A percentile compares a stretch with the other conserved stretches of the same genome.
Evolutionary conservation across 192 early-diverging fungal species (phyloP).

Genomic region (Umbelopsis isabellina): DNA sequence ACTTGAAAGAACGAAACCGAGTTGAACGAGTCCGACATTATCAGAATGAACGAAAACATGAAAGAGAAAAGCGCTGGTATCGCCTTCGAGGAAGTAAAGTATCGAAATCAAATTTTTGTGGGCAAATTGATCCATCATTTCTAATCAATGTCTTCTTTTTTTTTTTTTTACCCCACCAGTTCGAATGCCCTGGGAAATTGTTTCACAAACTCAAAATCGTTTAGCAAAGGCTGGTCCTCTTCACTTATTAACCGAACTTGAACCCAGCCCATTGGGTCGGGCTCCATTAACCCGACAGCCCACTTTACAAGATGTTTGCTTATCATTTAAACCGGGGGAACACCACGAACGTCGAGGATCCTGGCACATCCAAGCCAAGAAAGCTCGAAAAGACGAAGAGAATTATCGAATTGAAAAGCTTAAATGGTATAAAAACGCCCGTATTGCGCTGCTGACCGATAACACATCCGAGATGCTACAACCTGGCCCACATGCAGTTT

Average conservation of each 20-base stretch:
- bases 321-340: slow-evolving; percentile 11
- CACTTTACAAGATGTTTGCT: slow-evolving; percentile 9
- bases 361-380: slow-evolving; percentile 13
- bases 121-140: neutral
- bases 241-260: neutral
- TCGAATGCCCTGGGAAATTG: slow-evolving; percentile 16
- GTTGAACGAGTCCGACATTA: slow-evolving; percentile 20
- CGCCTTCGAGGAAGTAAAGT: slow-evolving; percentile 26
- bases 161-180: neutral
- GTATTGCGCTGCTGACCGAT: slow-evolving; percentile 1
- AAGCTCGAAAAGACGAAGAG: slow-evolving; percentile 11
- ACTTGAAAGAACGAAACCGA: slow-evolving; percentile 4
- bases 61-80: slow-evolving; percentile 24
- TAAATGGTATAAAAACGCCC: slow-evolving; percentile 14
- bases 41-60: slow-evolving; percentile 14
- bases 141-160: too few relatives aligned
- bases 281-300: slow-evolving; percentile 4
- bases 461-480: slow-evolving; percentile 6
- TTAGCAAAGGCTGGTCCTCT: slow-evolving; percentile 18
- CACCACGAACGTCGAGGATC: slow-evolving; percentile 9
- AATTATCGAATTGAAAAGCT: slow-evolving; percentile 4
- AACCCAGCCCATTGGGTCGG: neutral
- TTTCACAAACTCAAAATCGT: neutral
- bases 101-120: neutral
- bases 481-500: slow-evolving; percentile 6